Conservation (phyloP, 352 stramenopile genomes). For the Phytophthora brassicae region DNA sequence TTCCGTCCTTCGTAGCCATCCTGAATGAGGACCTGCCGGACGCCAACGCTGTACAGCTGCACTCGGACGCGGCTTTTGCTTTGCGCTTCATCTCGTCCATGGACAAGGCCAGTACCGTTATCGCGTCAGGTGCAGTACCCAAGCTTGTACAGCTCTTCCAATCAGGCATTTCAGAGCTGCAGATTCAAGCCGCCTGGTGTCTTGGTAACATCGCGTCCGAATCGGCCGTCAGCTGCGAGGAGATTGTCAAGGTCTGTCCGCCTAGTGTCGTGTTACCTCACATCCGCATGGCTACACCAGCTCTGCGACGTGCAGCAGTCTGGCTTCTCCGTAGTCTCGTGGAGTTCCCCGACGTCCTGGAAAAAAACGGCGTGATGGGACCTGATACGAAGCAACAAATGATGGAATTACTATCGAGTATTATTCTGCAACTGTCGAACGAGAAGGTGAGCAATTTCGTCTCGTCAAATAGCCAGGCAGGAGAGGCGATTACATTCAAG, state of each 20-base stretch:
- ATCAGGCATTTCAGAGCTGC: slow-evolving; percentile 83
- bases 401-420: slow-evolving; percentile 68
- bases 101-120: slow-evolving; percentile 79
- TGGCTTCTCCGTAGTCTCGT: slow-evolving; percentile 86
- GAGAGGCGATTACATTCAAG: slow-evolving; percentile 59
- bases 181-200: slow-evolving; percentile 88
- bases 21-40: slow-evolving; percentile 70
- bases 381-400: slow-evolving; percentile 69
- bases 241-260: slow-evolving; percentile 71
- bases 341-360: slow-evolving; percentile 80
- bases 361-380: slow-evolving; percentile 42
- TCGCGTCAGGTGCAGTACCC: slow-evolving; percentile 68
- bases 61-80: slow-evolving; percentile 86
- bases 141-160: slow-evolving; percentile 86
- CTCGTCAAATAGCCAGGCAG: slow-evolving; percentile 45
- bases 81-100: slow-evolving; percentile 89
- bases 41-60: slow-evolving; percentile 66
- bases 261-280: slow-evolving; percentile 73
- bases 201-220: slow-evolving; percentile 86
- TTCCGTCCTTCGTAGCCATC: slow-evolving; percentile 81
- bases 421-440: slow-evolving; percentile 78
- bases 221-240: slow-evolving; percentile 69
- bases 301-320: slow-evolving; percentile 70
- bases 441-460: slow-evolving; percentile 73
- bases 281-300: slow-evolving; percentile 83